Base-by-base conservation (phyloP, 1,139 yeast species). In the Taphrina flavorubra region DNA sequence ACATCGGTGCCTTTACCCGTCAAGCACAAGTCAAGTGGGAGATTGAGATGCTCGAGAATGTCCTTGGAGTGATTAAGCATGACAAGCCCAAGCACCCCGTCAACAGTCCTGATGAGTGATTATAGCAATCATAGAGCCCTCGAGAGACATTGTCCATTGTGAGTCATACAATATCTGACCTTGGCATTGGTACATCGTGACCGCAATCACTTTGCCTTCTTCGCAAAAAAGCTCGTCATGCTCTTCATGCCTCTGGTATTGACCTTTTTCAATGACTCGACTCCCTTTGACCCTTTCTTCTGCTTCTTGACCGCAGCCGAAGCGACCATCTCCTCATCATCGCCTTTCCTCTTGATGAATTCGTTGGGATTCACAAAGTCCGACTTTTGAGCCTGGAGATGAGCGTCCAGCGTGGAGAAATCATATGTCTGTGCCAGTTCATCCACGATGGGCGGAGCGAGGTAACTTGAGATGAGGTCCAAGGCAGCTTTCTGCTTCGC, bases 11-110 rank as follows among this genome's bases (percentile, higher is more conserved):
- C 11, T 84, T 82, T 74, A 79, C 89, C 6, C 73, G 73, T 55
- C 89, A 86, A 75, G 84, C 89, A 1, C 79, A 84, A 64, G 76
- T 77, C 70, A 83, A 83, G 74, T 84, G 87, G 87, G 89, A 86
- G 77, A 81, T 78, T 70, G 83, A 53, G 16, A 34, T 53, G 42
- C 57, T 34, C 8, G 57, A 53, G 42, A 53, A 53, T 39, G 16
- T 56, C 8, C 31, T 16, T 34, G 60, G 36, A 56, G 49, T 40
- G 7, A 37, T 56, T n/a, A 39, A 56, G 60, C 60, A 53, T 36
- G 57, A 36, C 16, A 11, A 56, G 25, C 49, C 60, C 25, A 56
- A 40, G 47, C 36, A 56, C 16, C 60, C 47, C 8, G 60, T 40
- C 60, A 56, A 56, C 7, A 18, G 37, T 14, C 60, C 57, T 11